Base-by-base conservation (phyloP, 2,329 filamentous ascomycete species). In the Escovopsis weberi region DNA sequence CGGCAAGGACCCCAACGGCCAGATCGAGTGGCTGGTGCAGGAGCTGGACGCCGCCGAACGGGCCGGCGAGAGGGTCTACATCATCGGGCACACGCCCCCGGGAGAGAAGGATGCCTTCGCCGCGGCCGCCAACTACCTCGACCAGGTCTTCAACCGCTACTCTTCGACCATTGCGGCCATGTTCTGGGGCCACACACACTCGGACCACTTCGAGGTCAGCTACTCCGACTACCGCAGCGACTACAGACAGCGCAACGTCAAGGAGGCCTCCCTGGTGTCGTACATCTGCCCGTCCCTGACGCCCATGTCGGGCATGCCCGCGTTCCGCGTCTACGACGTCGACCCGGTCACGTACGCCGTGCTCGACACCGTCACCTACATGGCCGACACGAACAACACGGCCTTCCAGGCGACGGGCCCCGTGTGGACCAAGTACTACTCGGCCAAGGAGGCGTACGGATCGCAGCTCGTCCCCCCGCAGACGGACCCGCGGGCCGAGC, bases 161-260 rank as follows among this genome's bases (percentile, higher is more conserved):
- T 60, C 65, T 18, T 61, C 62, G 19, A 75, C 71, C 9, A 69
- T 77, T 19, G 67, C 70, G 4, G 72, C 62, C 34, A 61, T 74
- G 48, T 77, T 76, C 58, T 76, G 68, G 47, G 72, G 67, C 5
- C 72, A 78, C 54, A 76, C 72, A 0, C 74, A 76, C 57, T 58
- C 63, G 42, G 73, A 76, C 49, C 65, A 73, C 43, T 76, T 76
- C 48, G 62, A 75, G 50, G 58, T 78, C 41, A 66, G 66, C 18
- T 78, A 78, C 56, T 53, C 59, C 23, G 53, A 74, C 55, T 71
- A 73, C 51, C 51, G 49, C 1, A 50, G 57, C 32, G 23, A 37
- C 35, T 37, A 37, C 15, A 37, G 10, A 10, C 35, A 15, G 9
- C 35, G 35, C 15, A 37, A 19, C 35, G 35, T 37, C 35, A 66